Base-by-base conservation (phyloP, 768 basidiomycete genomes). In the Russula brevipes region DNA sequence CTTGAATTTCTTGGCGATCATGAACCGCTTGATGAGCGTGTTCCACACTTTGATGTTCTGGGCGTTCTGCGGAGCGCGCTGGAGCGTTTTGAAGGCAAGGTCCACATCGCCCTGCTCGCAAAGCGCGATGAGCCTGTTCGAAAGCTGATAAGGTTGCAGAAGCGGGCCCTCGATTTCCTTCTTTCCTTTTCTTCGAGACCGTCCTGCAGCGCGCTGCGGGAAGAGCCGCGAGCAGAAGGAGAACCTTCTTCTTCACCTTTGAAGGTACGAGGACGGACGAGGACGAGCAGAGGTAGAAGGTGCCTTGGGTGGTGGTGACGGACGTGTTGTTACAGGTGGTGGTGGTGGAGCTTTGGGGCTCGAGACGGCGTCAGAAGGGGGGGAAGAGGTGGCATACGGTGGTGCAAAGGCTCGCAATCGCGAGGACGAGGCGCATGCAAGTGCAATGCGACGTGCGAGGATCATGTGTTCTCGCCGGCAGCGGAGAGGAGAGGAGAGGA, bases 41-140 rank as follows among this genome's bases (percentile, higher is more conserved):
- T 91, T 91, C 91, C 91, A 94, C 7, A 87, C 85, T 11, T 80
- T 78, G 1, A 82, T 77, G 66, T 91, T 92, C 70, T 89, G 87
- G 0, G 89, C 86, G 66, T 87, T 88, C 53, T 82, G 75, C 30
- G 91, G 89, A 19, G 85, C 76, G 44, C 80, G 83, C 69, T 87
- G 82, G n/a, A 94, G 78, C 73, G 85, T 81, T 31, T 77, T 71
- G 4, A 89, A 78, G 0, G 91, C 91, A 3, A 78, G 79, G 57
- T 86, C 83, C 39, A 89, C 46, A 57, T 85, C 78, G 11, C 81
- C 83, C 11, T 75, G 72, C 11, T 80, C 76, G 58, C 82, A 83
- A 7, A 88, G 76, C 65, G 78, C 81, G 69, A 81, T 83, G 54
- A 91, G 74, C 59, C 88, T 77, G 31, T 69, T 57, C 0, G 86